Evolutionary conservation across 495 filamentous ascomycete species (phyloP), one percentile per base, ranked within the genome.

Genomic region (Neurospora discreta): DNA sequence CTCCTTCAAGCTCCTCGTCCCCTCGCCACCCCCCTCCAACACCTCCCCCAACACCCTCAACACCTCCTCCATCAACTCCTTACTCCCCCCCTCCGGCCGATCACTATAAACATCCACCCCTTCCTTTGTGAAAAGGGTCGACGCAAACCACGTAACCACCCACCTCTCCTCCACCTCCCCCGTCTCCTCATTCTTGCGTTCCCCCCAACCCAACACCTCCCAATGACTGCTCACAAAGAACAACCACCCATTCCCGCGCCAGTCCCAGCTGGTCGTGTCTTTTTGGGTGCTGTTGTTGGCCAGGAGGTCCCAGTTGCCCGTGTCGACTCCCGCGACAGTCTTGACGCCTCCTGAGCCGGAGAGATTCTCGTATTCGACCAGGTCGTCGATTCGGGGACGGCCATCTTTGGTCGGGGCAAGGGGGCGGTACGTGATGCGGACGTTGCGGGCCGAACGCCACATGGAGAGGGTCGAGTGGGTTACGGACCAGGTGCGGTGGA

Each of bases 401-500:
- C 79, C 69, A 40, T 75, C 68, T 7, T 71, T n/a, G 3, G 70
- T 71, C 26, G 80, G 46, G 0, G 83, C 77, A 1, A 90, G 83
- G 0, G 83, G 78, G 11, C 75, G 82, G 82, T 94, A 94, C 43
- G 88, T 91, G 75, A 94, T 94, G 71, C 85, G 84, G 68, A 94
- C 91, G 80, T 94, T 93, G 76, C 87, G 88, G 46, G 87, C 86
- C 39, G 81, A 81, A 70, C 85, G 84, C 92, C 92, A 94, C 85
- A 94, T 91, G 26, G 87, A 86, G 3, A 95, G 88, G 40, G 90
- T 93, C 13, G 89, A 91, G 82, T 92, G 89, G 18, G 90, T 91
- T 30, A 94, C 90, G 76, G 88, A 82, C 92, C 92, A 94, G 69
- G 89, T 91, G 33, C 90, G 84, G 42, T 80, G 76, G 69, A 95